Conservation (phyloP, 169 alveolate genomes). For the Plasmodium reichenowi region DNA sequence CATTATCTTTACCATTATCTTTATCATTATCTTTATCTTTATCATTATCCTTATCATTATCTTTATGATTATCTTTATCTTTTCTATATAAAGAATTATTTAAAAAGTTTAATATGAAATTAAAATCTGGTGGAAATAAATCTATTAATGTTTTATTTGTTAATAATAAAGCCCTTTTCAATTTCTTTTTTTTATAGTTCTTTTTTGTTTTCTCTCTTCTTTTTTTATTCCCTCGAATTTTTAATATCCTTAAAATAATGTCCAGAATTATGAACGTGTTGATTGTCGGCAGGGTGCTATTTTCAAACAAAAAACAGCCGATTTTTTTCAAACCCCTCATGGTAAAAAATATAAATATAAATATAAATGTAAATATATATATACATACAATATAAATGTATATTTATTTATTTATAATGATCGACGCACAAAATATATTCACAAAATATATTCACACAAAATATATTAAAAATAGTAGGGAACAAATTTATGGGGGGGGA, state of each 20-base stretch:
- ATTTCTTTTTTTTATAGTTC: background rate
- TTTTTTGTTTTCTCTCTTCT: background rate
- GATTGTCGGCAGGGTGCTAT: constrained; percentile 10
- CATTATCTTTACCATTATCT: background rate
- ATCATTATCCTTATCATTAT: no score
- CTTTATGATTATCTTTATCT: background rate
- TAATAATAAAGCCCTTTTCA: constrained; percentile 20
- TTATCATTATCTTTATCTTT: no score
- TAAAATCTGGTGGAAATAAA: constrained; percentile 29
- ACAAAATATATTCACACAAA: no score
- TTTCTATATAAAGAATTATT: background rate
- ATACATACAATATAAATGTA: no score
- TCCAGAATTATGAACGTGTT: constrained; percentile 42
- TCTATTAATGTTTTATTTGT: constrained; percentile 39
- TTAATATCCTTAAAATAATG: constrained; percentile 16
- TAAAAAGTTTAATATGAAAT: constrained; percentile 16
- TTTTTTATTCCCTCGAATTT: background rate
- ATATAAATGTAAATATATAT: background rate
- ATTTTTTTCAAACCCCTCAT: background rate
- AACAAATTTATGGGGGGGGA: no score
- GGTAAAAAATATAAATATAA: no score
- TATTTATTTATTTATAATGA: no score
- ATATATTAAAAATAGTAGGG: no score
- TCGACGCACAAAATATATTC: no score
- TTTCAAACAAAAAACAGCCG: constrained; percentile 39